phyloP scores from a whole-genome alignment of 192 early-diverging fungal genomes.

The Funneliformis mosseae region DNA sequence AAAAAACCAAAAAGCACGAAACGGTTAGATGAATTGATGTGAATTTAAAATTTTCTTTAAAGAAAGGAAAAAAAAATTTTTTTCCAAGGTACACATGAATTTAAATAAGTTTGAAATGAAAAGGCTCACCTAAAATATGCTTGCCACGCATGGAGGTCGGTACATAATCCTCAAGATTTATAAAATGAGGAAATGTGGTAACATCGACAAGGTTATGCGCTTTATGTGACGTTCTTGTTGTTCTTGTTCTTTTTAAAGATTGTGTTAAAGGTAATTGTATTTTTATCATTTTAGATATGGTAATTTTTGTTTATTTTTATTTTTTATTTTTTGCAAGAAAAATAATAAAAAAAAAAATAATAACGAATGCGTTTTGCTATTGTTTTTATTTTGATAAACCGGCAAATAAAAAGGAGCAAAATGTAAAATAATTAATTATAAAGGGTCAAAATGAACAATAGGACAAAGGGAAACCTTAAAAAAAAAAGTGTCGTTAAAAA shows the following conservation, averaged over 20 bases:
- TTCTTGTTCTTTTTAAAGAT: background rate
- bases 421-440: too few relatives aligned
- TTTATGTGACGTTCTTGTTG: background rate
- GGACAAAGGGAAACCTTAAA: too few relatives aligned
- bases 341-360: background rate
- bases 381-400: too few relatives aligned
- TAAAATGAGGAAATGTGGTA: background rate
- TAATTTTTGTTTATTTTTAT: background rate
- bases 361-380: too few relatives aligned
- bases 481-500: too few relatives aligned
- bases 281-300: background rate
- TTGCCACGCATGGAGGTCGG: background rate
- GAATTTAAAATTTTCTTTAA: too few relatives aligned
- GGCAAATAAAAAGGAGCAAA: too few relatives aligned
- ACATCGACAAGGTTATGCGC: background rate
- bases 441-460: too few relatives aligned
- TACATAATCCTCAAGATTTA: background rate
- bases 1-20: background rate
- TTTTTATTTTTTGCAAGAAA: background rate
- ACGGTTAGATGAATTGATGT: too few relatives aligned
- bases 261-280: background rate
- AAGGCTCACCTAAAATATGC: background rate
- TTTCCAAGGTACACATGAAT: too few relatives aligned
- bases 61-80: too few relatives aligned
- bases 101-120: background rate